phyloP scores from a whole-genome alignment of 441 rosid genomes.

The Raphanus hybrid region DNA sequence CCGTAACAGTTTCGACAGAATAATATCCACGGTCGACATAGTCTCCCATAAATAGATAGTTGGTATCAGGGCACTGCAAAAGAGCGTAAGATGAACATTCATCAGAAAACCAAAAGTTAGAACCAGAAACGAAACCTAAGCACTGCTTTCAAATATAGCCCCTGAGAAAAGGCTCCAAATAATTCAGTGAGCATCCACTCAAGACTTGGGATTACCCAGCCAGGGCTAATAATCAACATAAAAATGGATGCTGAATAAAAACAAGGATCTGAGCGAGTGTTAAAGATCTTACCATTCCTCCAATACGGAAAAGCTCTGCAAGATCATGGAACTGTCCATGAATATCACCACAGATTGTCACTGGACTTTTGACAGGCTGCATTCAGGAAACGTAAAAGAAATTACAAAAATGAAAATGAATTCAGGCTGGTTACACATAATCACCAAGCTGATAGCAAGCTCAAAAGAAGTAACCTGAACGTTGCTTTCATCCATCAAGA shows the following conservation, averaged over 20 bases:
- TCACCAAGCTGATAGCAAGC: too few relatives aligned
- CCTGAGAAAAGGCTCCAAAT: too few relatives aligned
- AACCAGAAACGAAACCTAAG: too few relatives aligned
- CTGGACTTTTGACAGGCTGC: slow-evolving; percentile 80
- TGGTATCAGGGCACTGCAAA: slow-evolving; percentile 82
- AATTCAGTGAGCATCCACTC: too few relatives aligned
- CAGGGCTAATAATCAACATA: too few relatives aligned
- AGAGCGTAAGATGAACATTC: slow-evolving; percentile 26
- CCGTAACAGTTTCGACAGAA: slow-evolving; percentile 83
- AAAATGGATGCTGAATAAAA: not conserved
- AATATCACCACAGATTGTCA: slow-evolving; percentile 77
- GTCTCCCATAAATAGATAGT: slow-evolving; percentile 86
- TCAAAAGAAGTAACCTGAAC: slow-evolving; percentile 55
- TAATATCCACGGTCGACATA: slow-evolving; percentile 82
- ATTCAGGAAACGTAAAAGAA: too few relatives aligned
- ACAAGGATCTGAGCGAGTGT: not conserved
- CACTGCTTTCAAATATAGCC: too few relatives aligned
- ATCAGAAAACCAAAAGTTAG: slow-evolving; percentile 8
- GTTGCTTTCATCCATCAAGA: slow-evolving; percentile 74
- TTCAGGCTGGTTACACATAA: too few relatives aligned
- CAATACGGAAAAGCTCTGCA: slow-evolving; percentile 74
- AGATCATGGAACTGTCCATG: slow-evolving; percentile 84
- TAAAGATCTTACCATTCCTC: slow-evolving; percentile 58
- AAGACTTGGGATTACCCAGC: too few relatives aligned
- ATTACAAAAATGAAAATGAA: too few relatives aligned